Evolutionary conservation across 2,329 filamentous ascomycete species (phyloP), one percentile per base, ranked within the genome.

Genomic region (Xylariaceae sp.): DNA sequence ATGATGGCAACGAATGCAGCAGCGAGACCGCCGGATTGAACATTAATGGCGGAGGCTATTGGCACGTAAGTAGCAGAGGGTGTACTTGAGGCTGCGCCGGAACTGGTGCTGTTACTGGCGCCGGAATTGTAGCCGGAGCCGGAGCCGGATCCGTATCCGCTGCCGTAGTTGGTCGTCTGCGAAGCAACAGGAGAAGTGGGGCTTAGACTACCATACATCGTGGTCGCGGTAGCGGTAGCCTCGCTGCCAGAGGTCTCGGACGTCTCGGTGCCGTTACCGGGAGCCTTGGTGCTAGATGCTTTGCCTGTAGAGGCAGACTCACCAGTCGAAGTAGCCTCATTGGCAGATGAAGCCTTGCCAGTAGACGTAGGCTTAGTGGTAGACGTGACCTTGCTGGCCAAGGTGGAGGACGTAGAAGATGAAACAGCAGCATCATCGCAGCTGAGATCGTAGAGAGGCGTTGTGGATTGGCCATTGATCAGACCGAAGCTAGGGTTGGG

Each of bases 401-500:
- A 42, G 1, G 52, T 50, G 14, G 53, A 51, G 3, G 58, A 54
- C 6, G 62, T 60, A 5, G 57, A 58, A 11, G 61, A 51, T 6
- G 63, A 58, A 10, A 62, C 51, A 33, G 61, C 55, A 51, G 63
- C 66, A 48, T 70, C 63, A 48, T 68, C 66, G 72, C 83, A 88
- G 40, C 77, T 78, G 47, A 87, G 77, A 62, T 87, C 80, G 64
- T 77, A 87, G 32, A 85, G 70, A 19, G 84, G 82, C 42, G 71
- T 79, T 59, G 68, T 71, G 56, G 84, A 66, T 41, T 71, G 66
- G 47, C 71, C 71, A 54, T 81, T 81, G 48, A 88, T 72, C 58
- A 92, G 72, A 48, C 87, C 87, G 61, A 91, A 92, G 65, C 79
- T 83, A 39, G 86, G 85, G 70, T 73, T 80, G 32, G 85, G 82